Evolutionary conservation across 2,329 filamentous ascomycete species (phyloP).

Genomic region (Apiospora marii): DNA sequence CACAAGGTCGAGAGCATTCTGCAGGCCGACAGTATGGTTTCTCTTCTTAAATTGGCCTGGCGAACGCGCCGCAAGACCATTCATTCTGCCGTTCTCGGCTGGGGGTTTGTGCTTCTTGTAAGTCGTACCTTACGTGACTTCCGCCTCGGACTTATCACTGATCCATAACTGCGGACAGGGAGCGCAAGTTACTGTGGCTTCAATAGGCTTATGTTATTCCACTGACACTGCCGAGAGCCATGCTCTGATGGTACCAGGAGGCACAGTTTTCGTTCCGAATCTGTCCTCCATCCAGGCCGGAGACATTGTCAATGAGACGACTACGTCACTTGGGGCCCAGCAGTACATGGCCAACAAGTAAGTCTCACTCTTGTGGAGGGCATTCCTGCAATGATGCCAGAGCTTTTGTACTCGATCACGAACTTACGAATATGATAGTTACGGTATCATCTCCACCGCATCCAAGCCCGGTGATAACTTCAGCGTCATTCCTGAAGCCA

Average conservation of each 20-base stretch:
- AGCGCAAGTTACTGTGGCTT: constrained; percentile 52
- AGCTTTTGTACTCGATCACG: background rate
- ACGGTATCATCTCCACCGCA: constrained; percentile 47
- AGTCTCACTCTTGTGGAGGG: constrained; percentile 17
- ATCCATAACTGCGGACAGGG: constrained; percentile 37
- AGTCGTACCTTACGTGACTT: constrained; percentile 23
- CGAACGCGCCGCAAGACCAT: constrained; percentile 39
- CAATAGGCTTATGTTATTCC: constrained; percentile 51
- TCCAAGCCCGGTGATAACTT: constrained; percentile 33
- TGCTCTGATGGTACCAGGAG: constrained; percentile 44
- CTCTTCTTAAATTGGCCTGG: constrained; percentile 39
- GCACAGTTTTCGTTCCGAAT: constrained; percentile 46
- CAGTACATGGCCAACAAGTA: constrained; percentile 53
- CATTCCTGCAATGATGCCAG: background rate
- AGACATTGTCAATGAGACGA: constrained; percentile 36
- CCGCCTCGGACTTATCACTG: background rate
- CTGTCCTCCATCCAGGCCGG: constrained; percentile 45
- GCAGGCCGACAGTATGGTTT: constrained; percentile 42
- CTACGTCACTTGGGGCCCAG: constrained; percentile 40
- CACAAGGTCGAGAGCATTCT: constrained; percentile 48
- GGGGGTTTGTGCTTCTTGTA: constrained; percentile 45
- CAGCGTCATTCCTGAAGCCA: constrained; percentile 38
- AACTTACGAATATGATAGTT: constrained; percentile 39
- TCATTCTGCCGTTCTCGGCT: constrained; percentile 37
- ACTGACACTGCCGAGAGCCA: constrained; percentile 47